These are phyloP conservation scores for Andrographis paniculata DNA, from an alignment of 305 asterid species.

Conservation along the genomic window DNA sequence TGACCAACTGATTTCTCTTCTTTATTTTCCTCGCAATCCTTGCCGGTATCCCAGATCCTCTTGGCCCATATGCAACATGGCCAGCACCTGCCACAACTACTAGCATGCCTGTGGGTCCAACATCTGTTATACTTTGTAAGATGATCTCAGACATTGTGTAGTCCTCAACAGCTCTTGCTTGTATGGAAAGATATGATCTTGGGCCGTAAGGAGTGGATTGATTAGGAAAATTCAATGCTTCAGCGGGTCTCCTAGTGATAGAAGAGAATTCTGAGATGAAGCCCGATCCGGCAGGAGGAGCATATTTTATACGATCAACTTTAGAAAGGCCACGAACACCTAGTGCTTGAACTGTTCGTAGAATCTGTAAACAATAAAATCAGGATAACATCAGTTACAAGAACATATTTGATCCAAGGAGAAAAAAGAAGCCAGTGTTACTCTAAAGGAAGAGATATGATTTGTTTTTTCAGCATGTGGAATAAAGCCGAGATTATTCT, in stretches of 20 bases:
- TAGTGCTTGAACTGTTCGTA: conserved; percentile 80
- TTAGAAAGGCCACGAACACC: conserved; percentile 77
- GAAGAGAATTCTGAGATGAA: conserved; percentile 84
- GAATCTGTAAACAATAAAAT: conserved; percentile 34
- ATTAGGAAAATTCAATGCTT: conserved; percentile 40
- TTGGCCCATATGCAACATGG: conserved; percentile 73
- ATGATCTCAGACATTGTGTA: conserved; percentile 78
- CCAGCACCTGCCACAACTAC: conserved; percentile 81
- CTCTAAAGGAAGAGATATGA: too few relatives aligned
- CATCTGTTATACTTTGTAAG: conserved; percentile 49
- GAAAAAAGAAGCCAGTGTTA: too few relatives aligned
- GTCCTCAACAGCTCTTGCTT: conserved; percentile 87
- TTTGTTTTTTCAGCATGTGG: too few relatives aligned
- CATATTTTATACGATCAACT: conserved; percentile 55
- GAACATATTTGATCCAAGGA: not conserved
- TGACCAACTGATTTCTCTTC: conserved; percentile 40
- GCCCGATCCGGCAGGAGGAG: conserved; percentile 98
- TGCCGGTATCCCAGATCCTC: conserved; percentile 83
- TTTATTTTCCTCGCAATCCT: conserved; percentile 62
- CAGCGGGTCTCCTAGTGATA: conserved; percentile 48
- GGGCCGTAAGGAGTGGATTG: conserved; percentile 66
- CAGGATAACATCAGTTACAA: not conserved
- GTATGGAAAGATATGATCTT: conserved; percentile 76
- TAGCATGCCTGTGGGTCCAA: conserved; percentile 61
- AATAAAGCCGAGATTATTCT: too few relatives aligned